Base-by-base conservation (phyloP, 305 asterid genomes). In the Plantago lanceolata region DNA sequence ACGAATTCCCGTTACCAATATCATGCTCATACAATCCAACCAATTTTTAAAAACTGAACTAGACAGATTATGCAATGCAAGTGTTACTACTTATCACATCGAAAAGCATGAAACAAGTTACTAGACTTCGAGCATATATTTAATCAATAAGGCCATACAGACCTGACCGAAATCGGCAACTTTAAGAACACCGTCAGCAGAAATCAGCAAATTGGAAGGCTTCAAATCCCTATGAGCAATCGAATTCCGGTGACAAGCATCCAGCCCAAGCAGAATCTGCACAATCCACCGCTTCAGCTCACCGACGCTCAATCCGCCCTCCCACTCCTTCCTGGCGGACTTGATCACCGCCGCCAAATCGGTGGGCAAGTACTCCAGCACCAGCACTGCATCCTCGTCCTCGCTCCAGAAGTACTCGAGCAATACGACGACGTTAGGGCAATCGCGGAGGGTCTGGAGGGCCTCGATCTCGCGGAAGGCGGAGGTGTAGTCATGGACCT, bases 81-180 rank as follows among this genome's bases (percentile, higher is more conserved):
- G n/a, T n/a, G n/a, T n/a, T n/a, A n/a, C n/a, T n/a, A n/a, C n/a
- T n/a, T n/a, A n/a, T n/a, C n/a, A n/a, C n/a, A n/a, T n/a, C n/a
- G n/a, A n/a, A n/a, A n/a, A n/a, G n/a, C n/a, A n/a, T n/a, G n/a
- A n/a, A n/a, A n/a, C n/a, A n/a, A n/a, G n/a, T n/a, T n/a, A n/a
- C n/a, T n/a, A n/a, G n/a, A n/a, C n/a, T n/a, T n/a, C 28, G 28
- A 24, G 28, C 28, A 24, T 24, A 1, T 24, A 65, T 49, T 35
- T 16, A 17, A 13, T 50, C 16, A 48, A 56, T 45, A 20, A 52
- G 31, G 18, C 19, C 48, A 4, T 0, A 8, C 19, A 31, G 4
- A 87, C 97, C 96, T 93, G 98, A 45, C 98, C 98, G 66, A 93
- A 93, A 78, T 93, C 98, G 29, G 98, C 98, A 53, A 92, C 71